A percentile compares a stretch with the other conserved stretches of the same genome.
Conservation (phyloP, 2,329 filamentous ascomycete genomes). For the Scytalidium lignicola region DNA sequence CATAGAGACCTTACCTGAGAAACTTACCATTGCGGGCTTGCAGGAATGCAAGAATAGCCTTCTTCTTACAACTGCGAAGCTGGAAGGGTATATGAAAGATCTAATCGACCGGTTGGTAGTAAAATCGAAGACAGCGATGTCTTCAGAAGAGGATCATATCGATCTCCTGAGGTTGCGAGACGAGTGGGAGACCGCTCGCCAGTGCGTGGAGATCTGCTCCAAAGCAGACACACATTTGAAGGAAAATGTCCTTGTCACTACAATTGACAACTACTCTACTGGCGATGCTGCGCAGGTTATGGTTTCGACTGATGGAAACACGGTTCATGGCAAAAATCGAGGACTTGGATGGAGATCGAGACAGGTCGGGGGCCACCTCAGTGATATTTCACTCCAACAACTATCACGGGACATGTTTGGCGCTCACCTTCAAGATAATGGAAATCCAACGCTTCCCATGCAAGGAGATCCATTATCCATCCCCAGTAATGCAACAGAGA, state of each 20-base stretch:
- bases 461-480: slow-evolving; percentile 7
- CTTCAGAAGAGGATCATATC: slow-evolving; percentile 25
- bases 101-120: slow-evolving; percentile 26
- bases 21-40: slow-evolving; percentile 27
- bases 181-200: slow-evolving; percentile 31
- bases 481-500: slow-evolving; percentile 7
- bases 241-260: slow-evolving; percentile 24
- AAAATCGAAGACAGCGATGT: slow-evolving; percentile 24
- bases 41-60: slow-evolving; percentile 32
- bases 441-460: slow-evolving; percentile 7
- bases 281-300: slow-evolving; percentile 32
- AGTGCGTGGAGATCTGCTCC: slow-evolving; percentile 30
- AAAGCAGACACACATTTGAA: slow-evolving; percentile 24
- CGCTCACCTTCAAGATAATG: slow-evolving; percentile 15
- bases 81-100: slow-evolving; percentile 28
- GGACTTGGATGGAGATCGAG: slow-evolving; percentile 28
- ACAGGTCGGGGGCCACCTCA: slow-evolving; percentile 29
- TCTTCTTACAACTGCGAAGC: slow-evolving; percentile 20
- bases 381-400: slow-evolving; percentile 25
- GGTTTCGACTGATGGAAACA: slow-evolving; percentile 31
- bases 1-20: slow-evolving; percentile 19
- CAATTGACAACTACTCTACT: slow-evolving; percentile 30
- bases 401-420: slow-evolving; percentile 27
- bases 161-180: slow-evolving; percentile 30
- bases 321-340: slow-evolving; percentile 29